Evolutionary conservation across 129 eudicot species (phyloP).

Genomic region (Silybum marianum): DNA sequence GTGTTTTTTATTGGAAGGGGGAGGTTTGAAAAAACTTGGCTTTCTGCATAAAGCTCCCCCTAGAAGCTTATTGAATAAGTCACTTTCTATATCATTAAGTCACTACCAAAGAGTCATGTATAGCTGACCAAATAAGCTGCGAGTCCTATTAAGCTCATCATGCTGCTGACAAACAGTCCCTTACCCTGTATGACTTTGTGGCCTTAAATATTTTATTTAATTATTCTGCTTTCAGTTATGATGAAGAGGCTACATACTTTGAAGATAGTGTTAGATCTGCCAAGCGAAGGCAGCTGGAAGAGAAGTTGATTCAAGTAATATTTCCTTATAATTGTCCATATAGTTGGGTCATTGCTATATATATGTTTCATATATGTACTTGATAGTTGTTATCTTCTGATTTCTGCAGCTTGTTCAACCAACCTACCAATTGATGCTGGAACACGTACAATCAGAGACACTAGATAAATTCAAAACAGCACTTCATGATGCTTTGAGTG

Average conservation of each 20-base stretch:
- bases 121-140: no score
- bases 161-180: no score
- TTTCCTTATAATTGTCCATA: constrained; percentile 2
- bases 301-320: constrained; percentile 86
- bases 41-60: no score
- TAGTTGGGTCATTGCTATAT: constrained; percentile 15
- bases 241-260: constrained; percentile 87
- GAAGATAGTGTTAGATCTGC: constrained; percentile 90
- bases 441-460: constrained; percentile 80
- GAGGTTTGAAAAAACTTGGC: no score
- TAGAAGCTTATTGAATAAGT: no score
- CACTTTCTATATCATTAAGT: no score
- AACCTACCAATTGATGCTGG: constrained; percentile 75
- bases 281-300: constrained; percentile 88
- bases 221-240: constrained; percentile 56
- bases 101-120: no score
- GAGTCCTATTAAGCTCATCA: no score
- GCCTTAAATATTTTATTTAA: neutral
- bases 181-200: constrained; percentile 5
- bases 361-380: constrained; percentile 23
- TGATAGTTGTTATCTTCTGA: constrained; percentile 14
- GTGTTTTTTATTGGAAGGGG: no score
- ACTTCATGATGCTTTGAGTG: constrained; percentile 72
- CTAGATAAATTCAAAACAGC: constrained; percentile 75
- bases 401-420: constrained; percentile 77